Evolutionary conservation across 2,329 filamentous ascomycete genomes (phyloP), one percentile per base, ranked within the genome.

Genomic region (Cadophora sp.): DNA sequence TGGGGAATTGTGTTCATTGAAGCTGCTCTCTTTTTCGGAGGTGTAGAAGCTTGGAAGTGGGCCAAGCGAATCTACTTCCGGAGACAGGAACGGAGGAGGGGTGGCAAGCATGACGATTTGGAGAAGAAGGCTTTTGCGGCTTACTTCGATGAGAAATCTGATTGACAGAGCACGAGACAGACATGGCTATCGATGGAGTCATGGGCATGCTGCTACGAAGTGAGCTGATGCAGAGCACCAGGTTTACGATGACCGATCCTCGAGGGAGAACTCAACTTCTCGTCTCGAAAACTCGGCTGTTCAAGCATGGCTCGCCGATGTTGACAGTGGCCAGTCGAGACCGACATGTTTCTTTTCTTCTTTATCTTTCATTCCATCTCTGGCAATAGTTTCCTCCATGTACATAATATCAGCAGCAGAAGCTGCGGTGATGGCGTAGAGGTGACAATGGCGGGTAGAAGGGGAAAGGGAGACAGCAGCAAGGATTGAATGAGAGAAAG

Each of bases 11-110:
- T 92, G 0, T 87, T 92, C 68, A 79, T 90, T 43, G 84, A 85
- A 24, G 82, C 86, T 0, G 75, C 84, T 0, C 74, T 92, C 4
- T 93, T 92, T 80, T 87, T 92, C 75, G 74, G 81, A 0, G 89
- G 89, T 0, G 83, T 88, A 0, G 91, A 93, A 78, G 67, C 79
- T 0, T 93, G 88, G 86, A 92, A 92, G 79, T 91, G 84, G 83
- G 80, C 75, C 11, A 93, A 93, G 81, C 37, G 63, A n/a, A 14
- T 65, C 14, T 65, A 48, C 24, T 65, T 65, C 40, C 37, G 53
- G 3, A 22, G 61, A 6, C 19, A n/a, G 24, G 59, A 48, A n/a
- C 12, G 8, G 14, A 51, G 3, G 43, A 26, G n/a, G 8, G 46
- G 61, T 29, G 29, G 31, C 4, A 48, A 34, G 19, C 43, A 51